Conservation (phyloP, 345 rosid species). For the Toxicodendron radicans region DNA sequence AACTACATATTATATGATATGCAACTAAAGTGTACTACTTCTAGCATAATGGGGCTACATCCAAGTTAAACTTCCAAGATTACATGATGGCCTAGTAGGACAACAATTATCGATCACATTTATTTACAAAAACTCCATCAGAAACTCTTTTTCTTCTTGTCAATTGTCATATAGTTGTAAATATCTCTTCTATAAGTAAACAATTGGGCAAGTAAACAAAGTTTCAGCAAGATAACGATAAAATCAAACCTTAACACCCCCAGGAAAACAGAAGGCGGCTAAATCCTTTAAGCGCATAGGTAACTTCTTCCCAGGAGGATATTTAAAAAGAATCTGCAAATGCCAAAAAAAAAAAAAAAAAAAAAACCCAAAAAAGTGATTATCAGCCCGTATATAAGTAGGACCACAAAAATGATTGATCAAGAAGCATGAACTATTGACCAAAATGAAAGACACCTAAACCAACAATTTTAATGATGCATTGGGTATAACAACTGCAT, state of each 20-base stretch:
- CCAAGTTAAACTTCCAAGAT: background rate
- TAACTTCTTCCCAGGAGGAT: slow-evolving; percentile 90
- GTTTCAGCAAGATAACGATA: slow-evolving; percentile 2
- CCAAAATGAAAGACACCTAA: background rate
- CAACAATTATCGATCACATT: background rate
- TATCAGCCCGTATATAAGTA: slow-evolving; percentile 13
- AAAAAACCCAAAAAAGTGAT: slow-evolving; percentile 11
- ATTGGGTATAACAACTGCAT: background rate
- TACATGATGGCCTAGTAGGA: background rate
- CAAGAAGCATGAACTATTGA: background rate
- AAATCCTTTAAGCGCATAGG: slow-evolving; percentile 80
- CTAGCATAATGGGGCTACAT: background rate
- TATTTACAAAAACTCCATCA: background rate
- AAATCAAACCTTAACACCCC: slow-evolving; percentile 78
- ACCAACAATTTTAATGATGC: background rate
- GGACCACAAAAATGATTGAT: slow-evolving; percentile 4
- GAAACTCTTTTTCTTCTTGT: background rate
- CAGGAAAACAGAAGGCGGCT: slow-evolving; percentile 93
- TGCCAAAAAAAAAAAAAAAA: slow-evolving; percentile 9
- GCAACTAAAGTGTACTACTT: background rate
- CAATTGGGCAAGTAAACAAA: background rate
- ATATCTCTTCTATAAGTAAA: background rate
- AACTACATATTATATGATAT: background rate
- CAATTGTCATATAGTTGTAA: background rate
- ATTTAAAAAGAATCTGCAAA: slow-evolving; percentile 74